Evolutionary conservation across 352 stramenopile genomes (phyloP).

Genomic region (Phytopythium chamaehyphon): DNA sequence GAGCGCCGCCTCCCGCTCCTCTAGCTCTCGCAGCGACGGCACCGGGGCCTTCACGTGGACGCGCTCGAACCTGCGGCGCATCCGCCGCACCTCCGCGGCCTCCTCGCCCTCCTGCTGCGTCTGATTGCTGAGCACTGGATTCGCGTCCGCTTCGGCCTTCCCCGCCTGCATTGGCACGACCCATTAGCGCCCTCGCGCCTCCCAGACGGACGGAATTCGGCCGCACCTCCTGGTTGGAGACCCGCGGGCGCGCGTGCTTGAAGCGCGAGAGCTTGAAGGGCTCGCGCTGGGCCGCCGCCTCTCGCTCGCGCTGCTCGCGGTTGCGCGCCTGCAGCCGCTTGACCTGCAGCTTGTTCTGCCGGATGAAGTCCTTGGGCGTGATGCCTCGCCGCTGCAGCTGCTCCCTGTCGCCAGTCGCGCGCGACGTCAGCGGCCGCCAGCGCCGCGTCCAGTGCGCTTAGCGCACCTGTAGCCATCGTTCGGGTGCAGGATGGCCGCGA

Average conservation of each 20-base stretch:
- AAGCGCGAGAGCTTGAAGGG: slow-evolving; percentile 69
- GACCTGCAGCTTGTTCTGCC: slow-evolving; percentile 56
- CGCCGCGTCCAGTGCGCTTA: no score
- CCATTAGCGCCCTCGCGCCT: no score
- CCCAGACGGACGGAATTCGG: no score
- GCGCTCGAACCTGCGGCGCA: slow-evolving; percentile 1
- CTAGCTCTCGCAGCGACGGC: slow-evolving; percentile 44
- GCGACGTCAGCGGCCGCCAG: background rate
- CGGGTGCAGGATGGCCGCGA: slow-evolving; percentile 59
- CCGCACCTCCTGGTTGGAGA: slow-evolving; percentile 30
- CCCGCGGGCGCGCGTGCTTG: slow-evolving; percentile 45
- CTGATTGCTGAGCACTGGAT: background rate
- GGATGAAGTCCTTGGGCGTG: slow-evolving; percentile 54
- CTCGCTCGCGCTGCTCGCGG: slow-evolving; percentile 35
- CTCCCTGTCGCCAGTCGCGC: no score
- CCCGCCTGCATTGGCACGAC: no score
- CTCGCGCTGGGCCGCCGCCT: slow-evolving; percentile 34
- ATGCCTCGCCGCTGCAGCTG: slow-evolving; percentile 51
- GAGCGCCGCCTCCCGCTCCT: slow-evolving; percentile 32
- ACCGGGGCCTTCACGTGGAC: slow-evolving; percentile 37
- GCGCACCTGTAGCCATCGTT: slow-evolving; percentile 52
- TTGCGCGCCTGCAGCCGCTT: slow-evolving; percentile 63
- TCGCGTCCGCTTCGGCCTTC: background rate
- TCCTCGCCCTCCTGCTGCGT: slow-evolving; percentile 3
- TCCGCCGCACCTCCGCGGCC: slow-evolving; percentile 4